Conservation (phyloP, 2,329 filamentous ascomycete genomes). For the Zalaria sp. region DNA sequence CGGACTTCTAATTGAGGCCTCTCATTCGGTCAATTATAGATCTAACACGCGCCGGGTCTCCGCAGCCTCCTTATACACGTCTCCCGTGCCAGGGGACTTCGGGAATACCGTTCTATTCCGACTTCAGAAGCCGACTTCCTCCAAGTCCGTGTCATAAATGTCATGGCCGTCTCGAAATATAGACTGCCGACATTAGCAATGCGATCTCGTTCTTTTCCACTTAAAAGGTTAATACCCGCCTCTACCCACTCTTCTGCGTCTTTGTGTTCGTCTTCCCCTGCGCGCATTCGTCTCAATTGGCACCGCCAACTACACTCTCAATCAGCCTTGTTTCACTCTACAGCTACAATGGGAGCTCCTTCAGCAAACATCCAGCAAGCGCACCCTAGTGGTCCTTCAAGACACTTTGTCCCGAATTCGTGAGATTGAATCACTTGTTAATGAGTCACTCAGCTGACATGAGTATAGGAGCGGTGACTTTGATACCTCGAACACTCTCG, state of each 20-base stretch:
- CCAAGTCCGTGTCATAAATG: too few species aligned
- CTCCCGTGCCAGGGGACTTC: too few species aligned
- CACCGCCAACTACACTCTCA: background rate
- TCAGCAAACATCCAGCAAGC: conserved; percentile 20
- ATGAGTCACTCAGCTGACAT: conserved; percentile 6
- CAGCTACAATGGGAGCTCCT: conserved; percentile 6
- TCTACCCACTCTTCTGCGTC: background rate
- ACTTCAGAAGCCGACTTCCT: too few species aligned
- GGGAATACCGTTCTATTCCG: too few species aligned
- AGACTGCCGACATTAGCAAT: background rate
- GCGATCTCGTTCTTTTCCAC: background rate
- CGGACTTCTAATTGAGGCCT: too few species aligned
- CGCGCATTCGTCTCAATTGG: background rate
- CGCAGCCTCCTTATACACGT: too few species aligned
- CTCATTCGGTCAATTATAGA: too few species aligned
- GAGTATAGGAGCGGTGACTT: conserved; percentile 28
- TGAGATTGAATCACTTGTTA: conserved; percentile 1
- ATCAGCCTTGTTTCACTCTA: background rate
- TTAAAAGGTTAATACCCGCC: background rate
- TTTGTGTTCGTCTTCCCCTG: background rate
- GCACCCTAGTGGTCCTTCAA: conserved; percentile 15
- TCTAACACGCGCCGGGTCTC: too few species aligned
- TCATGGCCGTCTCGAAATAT: too few species aligned
- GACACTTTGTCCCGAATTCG: conserved; percentile 24
- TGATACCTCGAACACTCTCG: conserved; percentile 33